Base-by-base conservation (phyloP, 2,329 filamentous ascomycete species). In the Sporothrix inflata region DNA sequence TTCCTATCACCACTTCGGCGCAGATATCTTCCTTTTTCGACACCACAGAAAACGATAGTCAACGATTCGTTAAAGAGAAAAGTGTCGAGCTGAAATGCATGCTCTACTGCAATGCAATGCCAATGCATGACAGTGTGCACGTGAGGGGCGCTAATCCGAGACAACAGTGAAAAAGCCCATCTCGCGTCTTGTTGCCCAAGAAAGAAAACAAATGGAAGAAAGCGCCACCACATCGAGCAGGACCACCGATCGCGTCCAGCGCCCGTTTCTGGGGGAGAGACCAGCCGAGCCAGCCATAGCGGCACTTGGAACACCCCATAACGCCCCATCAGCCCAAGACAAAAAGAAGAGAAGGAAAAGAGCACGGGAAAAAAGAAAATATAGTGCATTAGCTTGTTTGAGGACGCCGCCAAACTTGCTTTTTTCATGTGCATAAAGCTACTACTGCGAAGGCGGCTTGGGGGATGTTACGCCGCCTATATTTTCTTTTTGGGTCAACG, bases 301-400 rank as follows among this genome's bases (percentile, higher is more conserved):
- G 55, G 55, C 55, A 60, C 27, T 60, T 38, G 55, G 30, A 60
- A 7, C 12, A 14, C 55, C 55, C 55, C 16, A 19, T 12, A 40
- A 19, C 3, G 55, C 30, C 55, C 55, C 55, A 61, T 40, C 55
- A 19, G 34, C 30, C 4, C 24, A 27, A 53, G 57, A 53, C 7
- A 61, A 61, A 24, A 21, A 21, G 34, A 63, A 42, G 30, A 60
- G 30, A 34, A n/a, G 55, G 6, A 16, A 57, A 30, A 57, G 12
- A 30, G 12, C 8, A 12, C 19, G 19, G 24, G 12, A 27, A 16
- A 47, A 66, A 66, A 66, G 42, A 34, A 49, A 47, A 34, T 27
- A 66, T 8, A n/a, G n/a, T 53, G 65, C 65, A 68, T 51, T 68
- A 68, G 65, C 47, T 49, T 53, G 65, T 53, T 68, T 51, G 47